Conservation (phyloP, 2,329 filamentous ascomycete genomes). For the Cadophora sp. region DNA sequence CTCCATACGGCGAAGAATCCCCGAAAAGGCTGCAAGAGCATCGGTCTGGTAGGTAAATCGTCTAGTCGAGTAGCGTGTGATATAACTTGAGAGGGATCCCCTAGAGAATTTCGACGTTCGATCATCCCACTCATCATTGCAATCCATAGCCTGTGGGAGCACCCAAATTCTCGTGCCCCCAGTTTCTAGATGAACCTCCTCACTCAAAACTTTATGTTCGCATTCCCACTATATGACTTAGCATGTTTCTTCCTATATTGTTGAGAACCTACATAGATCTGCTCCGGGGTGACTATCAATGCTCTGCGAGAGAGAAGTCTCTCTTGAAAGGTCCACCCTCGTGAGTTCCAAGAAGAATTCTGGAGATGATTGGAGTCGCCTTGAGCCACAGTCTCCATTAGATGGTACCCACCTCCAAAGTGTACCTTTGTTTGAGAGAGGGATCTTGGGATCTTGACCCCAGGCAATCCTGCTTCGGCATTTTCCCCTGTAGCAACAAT, state of each 20-base stretch:
- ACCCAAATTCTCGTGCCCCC: background rate
- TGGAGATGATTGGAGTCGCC: conserved; percentile 16
- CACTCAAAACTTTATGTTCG: background rate
- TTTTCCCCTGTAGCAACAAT: conserved; percentile 17
- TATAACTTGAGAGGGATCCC: conserved; percentile 3
- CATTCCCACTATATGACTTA: conserved; percentile 9
- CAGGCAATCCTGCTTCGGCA: conserved; percentile 22
- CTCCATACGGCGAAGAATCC: conserved; percentile 18
- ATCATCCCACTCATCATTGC: conserved; percentile 17
- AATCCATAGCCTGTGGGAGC: conserved; percentile 12
- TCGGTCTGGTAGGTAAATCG: conserved; percentile 18
- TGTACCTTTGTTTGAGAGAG: background rate
- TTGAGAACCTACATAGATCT: conserved; percentile 5
- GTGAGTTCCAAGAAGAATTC: conserved; percentile 19
- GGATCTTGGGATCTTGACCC: conserved; percentile 7
- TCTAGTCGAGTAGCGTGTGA: conserved; percentile 18
- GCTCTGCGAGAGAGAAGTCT: conserved; percentile 20
- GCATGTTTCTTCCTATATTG: no score
- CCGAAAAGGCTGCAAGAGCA: conserved; percentile 18
- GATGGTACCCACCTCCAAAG: conserved; percentile 3
- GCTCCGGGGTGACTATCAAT: conserved; percentile 29
- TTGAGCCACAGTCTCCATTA: conserved; percentile 9
- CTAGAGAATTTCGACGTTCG: conserved; percentile 8
- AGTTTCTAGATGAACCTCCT: conserved; percentile 2
- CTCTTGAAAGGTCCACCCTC: conserved; percentile 33